Percentiles rank a stretch among this genome's conserved stretches.
phyloP scores from a whole-genome alignment of 1,284 basidiomycete genomes.

The Paramarasmius palmivorus region DNA sequence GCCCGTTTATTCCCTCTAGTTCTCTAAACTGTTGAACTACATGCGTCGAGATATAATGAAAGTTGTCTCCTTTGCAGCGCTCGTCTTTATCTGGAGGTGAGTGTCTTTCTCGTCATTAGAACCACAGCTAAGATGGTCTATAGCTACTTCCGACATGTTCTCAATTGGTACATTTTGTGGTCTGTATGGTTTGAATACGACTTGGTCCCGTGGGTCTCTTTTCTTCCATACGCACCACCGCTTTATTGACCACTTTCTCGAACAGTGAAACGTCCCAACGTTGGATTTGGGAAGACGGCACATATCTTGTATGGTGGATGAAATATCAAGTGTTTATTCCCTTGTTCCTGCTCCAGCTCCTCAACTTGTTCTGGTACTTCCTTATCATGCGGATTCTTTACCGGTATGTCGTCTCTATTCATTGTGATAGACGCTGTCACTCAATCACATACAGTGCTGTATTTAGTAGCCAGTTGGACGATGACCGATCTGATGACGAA shows the following conservation, averaged over 20 bases:
- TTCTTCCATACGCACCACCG: background rate
- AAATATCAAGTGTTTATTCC: conserved; percentile 80
- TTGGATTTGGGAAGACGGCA: conserved; percentile 67
- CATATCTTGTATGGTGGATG: conserved; percentile 81
- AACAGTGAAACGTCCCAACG: conserved; percentile 55
- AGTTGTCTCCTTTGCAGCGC: conserved; percentile 63
- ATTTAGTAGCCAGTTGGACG: conserved; percentile 28
- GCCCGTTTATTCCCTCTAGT: conserved; percentile 38
- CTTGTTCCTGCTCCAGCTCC: conserved; percentile 71
- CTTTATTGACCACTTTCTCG: background rate
- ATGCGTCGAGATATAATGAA: conserved; percentile 70
- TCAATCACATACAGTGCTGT: conserved; percentile 31
- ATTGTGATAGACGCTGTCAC: conserved; percentile 15
- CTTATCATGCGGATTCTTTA: conserved; percentile 73
- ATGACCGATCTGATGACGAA: conserved; percentile 72
- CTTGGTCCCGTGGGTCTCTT: conserved; percentile 69
- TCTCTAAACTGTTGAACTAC: conserved; percentile 89
- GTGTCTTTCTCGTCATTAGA: conserved; percentile 30
- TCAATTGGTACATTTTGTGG: conserved; percentile 86
- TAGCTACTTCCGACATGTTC: conserved; percentile 95
- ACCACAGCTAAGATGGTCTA: conserved; percentile 1
- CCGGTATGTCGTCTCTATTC: conserved; percentile 32
- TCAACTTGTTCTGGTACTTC: conserved; percentile 93
- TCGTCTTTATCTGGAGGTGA: conserved; percentile 83
- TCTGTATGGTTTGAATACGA: conserved; percentile 86